Conservation (phyloP, 2,329 filamentous ascomycete genomes). For the Seiridium cupressi region DNA sequence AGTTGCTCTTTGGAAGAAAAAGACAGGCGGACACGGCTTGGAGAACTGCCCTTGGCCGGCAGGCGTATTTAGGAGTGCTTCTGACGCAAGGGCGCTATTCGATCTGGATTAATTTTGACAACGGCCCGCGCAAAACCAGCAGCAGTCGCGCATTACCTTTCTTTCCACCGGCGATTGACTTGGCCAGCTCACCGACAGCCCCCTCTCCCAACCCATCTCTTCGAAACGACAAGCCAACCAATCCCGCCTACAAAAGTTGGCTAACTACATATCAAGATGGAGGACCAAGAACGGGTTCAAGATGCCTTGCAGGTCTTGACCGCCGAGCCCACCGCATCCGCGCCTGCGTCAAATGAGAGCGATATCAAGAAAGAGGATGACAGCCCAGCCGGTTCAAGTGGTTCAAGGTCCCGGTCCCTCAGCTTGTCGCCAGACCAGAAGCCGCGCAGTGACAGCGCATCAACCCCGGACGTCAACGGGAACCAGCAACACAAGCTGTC, state of each 20-base stretch:
- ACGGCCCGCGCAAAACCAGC: not conserved
- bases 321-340: slow-evolving; percentile 34
- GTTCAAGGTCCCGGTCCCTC: slow-evolving; percentile 32
- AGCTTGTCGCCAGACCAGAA: slow-evolving; percentile 45
- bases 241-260: not conserved
- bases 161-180: not conserved
- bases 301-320: slow-evolving; percentile 40
- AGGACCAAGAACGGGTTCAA: slow-evolving; percentile 27
- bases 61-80: not conserved
- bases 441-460: slow-evolving; percentile 44
- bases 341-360: slow-evolving; percentile 29
- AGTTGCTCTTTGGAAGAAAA: not conserved
- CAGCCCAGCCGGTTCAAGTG: slow-evolving; percentile 33
- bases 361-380: slow-evolving; percentile 34
- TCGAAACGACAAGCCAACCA: not conserved
- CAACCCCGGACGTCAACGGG: slow-evolving; percentile 39
- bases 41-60: not conserved
- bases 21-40: not conserved
- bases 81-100: not conserved
- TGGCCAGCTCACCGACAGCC: not conserved
- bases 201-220: not conserved
- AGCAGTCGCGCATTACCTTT: not conserved
- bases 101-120: not conserved
- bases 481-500: slow-evolving; percentile 66
- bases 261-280: slow-evolving; percentile 18